Percentiles rank a stretch among this genome's conserved stretches.
Evolutionary conservation across 1,284 basidiomycete species (phyloP).

Genomic region (Papiliotrema laurentii): DNA sequence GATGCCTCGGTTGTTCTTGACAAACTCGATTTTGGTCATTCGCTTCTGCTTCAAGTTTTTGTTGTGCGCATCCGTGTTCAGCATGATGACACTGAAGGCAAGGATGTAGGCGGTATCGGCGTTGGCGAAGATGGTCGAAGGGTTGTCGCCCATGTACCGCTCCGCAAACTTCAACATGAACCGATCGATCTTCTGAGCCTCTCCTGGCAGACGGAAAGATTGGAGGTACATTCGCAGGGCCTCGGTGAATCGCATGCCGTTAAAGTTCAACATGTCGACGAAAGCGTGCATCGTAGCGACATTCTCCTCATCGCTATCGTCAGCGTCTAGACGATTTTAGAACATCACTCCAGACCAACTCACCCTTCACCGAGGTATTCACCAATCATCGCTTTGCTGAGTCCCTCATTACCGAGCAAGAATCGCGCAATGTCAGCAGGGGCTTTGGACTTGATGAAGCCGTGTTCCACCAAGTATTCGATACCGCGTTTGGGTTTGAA

Average conservation of each 20-base stretch:
- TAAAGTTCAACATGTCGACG: conserved; percentile 84
- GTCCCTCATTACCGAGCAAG: conserved; percentile 81
- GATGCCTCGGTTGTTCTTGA: conserved; percentile 91
- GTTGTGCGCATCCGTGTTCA: conserved; percentile 94
- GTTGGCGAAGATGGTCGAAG: conserved; percentile 70
- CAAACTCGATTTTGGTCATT: conserved; percentile 85
- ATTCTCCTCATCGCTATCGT: conserved; percentile 70
- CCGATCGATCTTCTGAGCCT: conserved; percentile 96
- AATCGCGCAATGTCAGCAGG: conserved; percentile 84
- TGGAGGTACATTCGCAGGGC: conserved; percentile 84
- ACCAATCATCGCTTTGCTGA: conserved; percentile 94
- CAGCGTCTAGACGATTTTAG: background rate
- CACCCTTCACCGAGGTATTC: conserved; percentile 97
- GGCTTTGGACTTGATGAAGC: conserved; percentile 73
- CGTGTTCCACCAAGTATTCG: conserved; percentile 80
- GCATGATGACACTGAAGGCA: conserved; percentile 86
- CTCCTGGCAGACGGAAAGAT: conserved; percentile 89
- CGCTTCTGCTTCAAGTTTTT: conserved; percentile 81
- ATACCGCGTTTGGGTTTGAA: conserved; percentile 96
- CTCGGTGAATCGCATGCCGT: conserved; percentile 72
- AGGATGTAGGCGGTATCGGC: conserved; percentile 86
- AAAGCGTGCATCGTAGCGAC: conserved; percentile 94
- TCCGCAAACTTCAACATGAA: conserved; percentile 98
- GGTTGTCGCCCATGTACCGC: conserved; percentile 82
- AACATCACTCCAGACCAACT: conserved; percentile 39